Percentiles rank a stretch among this genome's conserved stretches.
Conservation (phyloP, 1,139 yeast species). For the Saccharomyces hybrid region DNA sequence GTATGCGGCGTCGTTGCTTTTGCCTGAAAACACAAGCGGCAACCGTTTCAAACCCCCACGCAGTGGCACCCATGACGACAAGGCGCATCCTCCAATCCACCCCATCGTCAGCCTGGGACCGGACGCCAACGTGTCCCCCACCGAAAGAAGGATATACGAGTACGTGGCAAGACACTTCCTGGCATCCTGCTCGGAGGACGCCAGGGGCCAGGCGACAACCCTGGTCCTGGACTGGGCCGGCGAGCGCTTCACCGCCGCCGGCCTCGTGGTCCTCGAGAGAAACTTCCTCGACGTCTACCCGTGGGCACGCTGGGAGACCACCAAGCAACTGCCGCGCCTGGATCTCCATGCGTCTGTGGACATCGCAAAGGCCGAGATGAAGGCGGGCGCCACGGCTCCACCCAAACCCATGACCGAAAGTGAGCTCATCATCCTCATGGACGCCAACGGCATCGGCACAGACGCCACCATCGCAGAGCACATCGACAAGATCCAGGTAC, state of each 20-base stretch:
- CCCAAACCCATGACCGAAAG: conserved; percentile 86
- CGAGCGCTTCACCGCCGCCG: conserved; percentile 64
- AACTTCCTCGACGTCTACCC: conserved; percentile 80
- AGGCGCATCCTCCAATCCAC: conserved; percentile 98
- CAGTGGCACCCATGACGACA: conserved; percentile 76
- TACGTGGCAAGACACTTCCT: conserved; percentile 79
- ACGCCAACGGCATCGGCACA: conserved; percentile 94
- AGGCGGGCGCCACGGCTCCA: conserved; percentile 70
- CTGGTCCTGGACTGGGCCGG: conserved; percentile 68
- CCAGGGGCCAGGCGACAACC: conserved; percentile 64
- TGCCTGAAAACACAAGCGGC: conserved; percentile 16
- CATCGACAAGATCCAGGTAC: conserved; percentile 63
- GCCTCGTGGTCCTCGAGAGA: conserved; percentile 60
- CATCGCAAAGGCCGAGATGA: conserved; percentile 49
- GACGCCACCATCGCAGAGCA: conserved; percentile 99
- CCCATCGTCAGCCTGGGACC: conserved; percentile 51
- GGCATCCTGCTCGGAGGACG: conserved; percentile 91
- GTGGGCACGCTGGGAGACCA: conserved; percentile 72
- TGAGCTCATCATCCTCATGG: conserved; percentile 90
- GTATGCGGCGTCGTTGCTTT: conserved; percentile 36
- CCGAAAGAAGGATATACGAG: conserved; percentile 72
- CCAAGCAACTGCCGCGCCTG: conserved; percentile 60
- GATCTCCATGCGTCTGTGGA: conserved; percentile 48
- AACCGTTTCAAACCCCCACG: conserved; percentile 55
- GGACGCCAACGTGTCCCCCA: conserved; percentile 31